Conservation (phyloP, 352 stramenopile species). For the Pythium coloratum region DNA sequence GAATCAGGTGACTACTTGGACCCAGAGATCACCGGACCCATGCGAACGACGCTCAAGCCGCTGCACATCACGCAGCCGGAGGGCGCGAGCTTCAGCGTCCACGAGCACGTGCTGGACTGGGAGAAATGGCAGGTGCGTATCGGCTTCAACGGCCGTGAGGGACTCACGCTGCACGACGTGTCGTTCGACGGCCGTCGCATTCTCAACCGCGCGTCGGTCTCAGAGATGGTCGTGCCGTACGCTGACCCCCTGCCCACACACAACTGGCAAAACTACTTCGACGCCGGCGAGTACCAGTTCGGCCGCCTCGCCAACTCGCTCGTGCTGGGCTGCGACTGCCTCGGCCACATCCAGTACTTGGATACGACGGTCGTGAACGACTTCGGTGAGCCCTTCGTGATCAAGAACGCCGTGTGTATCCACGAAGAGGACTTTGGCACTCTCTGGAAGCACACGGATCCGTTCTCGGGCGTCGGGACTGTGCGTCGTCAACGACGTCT, state of each 20-base stretch:
- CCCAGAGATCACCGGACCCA: slow-evolving; percentile 37
- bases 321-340: slow-evolving; percentile 81
- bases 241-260: slow-evolving; percentile 68
- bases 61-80: slow-evolving; percentile 75
- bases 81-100: slow-evolving; percentile 70
- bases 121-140: slow-evolving; percentile 82
- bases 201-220: slow-evolving; percentile 66
- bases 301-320: slow-evolving; percentile 77
- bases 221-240: slow-evolving; percentile 89
- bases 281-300: slow-evolving; percentile 82
- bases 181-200: slow-evolving; percentile 56
- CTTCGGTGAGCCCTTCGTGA: slow-evolving; percentile 43
- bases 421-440: slow-evolving; percentile 82
- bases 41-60: slow-evolving; percentile 53
- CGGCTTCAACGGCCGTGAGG: slow-evolving; percentile 82
- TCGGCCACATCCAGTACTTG: slow-evolving; percentile 85
- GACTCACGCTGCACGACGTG: slow-evolving; percentile 73
- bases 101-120: slow-evolving; percentile 70
- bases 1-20: slow-evolving; percentile 50
- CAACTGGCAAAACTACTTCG: slow-evolving; percentile 85
- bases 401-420: slow-evolving; percentile 80
- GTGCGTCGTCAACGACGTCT: slow-evolving; percentile 73
- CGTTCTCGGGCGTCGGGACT: slow-evolving; percentile 29
- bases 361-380: slow-evolving; percentile 66
- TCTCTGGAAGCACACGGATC: slow-evolving; percentile 77